Conservation (phyloP, 257 asterid species). For the Cynanchum wilfordii region DNA sequence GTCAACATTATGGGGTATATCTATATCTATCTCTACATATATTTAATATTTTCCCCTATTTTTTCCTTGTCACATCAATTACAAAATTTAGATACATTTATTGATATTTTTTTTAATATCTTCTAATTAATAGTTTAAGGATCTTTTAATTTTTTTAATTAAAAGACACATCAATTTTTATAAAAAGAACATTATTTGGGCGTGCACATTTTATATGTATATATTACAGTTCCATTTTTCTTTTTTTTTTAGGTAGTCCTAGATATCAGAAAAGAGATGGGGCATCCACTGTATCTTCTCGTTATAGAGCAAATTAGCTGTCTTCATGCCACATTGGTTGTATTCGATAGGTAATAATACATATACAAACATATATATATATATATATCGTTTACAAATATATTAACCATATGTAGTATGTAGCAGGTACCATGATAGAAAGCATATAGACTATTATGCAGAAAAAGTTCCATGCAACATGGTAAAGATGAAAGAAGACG, state of each 20-base stretch:
- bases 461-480: conserved; percentile 27
- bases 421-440: conserved; percentile 36
- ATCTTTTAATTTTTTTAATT: too few relatives aligned
- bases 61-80: too few relatives aligned
- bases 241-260: conserved; percentile 49
- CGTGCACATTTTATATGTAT: neutral
- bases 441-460: conserved; percentile 33
- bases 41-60: too few relatives aligned
- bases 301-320: conserved; percentile 52
- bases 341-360: conserved; percentile 53
- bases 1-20: conserved; percentile 56
- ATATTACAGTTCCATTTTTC: neutral
- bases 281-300: conserved; percentile 47
- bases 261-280: conserved; percentile 59
- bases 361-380: too few relatives aligned
- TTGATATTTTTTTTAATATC: too few relatives aligned
- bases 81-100: too few relatives aligned
- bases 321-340: conserved; percentile 52
- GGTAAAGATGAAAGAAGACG: conserved; percentile 35
- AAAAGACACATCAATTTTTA: too few relatives aligned
- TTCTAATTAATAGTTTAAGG: too few relatives aligned
- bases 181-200: too few relatives aligned
- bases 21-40: neutral
- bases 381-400: too few relatives aligned
- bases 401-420: too few relatives aligned